Evolutionary conservation across 805 yeast genomes (phyloP).

Genomic region (Saccharomycopsis sp.): DNA sequence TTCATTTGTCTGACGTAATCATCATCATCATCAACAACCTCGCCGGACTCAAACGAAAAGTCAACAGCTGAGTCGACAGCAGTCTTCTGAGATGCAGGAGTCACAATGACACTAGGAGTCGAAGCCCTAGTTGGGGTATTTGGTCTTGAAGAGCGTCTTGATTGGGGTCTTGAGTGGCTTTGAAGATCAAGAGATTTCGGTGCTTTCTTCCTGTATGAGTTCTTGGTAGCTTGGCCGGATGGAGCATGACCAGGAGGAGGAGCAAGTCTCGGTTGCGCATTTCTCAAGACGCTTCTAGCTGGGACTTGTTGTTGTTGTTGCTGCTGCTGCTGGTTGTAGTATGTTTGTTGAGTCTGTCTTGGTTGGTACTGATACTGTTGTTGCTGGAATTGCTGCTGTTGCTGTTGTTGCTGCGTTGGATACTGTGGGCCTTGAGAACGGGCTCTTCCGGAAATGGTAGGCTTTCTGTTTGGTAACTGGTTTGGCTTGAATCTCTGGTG

Average conservation of each 20-base stretch:
- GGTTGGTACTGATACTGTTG: neutral
- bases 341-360: neutral
- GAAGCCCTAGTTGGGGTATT: too few species aligned
- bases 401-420: slow-evolving; percentile 1
- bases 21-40: slow-evolving; percentile 3
- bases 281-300: neutral
- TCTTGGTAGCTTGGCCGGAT: too few species aligned
- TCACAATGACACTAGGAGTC: too few species aligned
- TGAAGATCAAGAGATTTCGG: too few species aligned
- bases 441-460: slow-evolving; percentile 3
- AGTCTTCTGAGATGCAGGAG: too few species aligned
- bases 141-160: neutral
- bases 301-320: neutral
- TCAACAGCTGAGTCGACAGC: too few species aligned
- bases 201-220: too few species aligned
- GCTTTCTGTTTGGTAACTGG: slow-evolving; percentile 15
- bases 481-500: slow-evolving; percentile 12
- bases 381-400: slow-evolving; percentile 1
- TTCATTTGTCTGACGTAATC: slow-evolving; percentile 4
- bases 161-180: neutral
- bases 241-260: neutral
- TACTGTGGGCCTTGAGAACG: neutral
- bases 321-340: neutral
- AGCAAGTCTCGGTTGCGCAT: too few species aligned
- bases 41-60: slow-evolving; percentile 1